phyloP scores from a whole-genome alignment of 1,139 yeast species.

The Nakaseomyces bracarensis region DNA sequence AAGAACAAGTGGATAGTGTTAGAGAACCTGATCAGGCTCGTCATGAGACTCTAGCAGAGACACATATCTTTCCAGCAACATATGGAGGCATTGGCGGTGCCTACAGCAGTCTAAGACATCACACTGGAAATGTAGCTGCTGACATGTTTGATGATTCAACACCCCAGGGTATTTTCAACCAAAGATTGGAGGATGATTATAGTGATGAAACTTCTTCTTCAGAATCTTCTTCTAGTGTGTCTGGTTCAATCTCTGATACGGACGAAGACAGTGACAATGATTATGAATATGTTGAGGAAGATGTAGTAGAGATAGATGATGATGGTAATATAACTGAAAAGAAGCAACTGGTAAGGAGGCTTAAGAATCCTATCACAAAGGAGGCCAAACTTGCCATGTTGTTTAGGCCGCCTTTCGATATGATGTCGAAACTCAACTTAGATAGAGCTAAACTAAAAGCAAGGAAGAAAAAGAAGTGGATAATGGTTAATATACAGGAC shows the following conservation, averaged over 20 bases:
- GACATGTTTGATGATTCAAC: slow-evolving; percentile 37
- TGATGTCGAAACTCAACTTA: slow-evolving; percentile 57
- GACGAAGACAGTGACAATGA: slow-evolving; percentile 25
- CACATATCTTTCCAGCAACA: slow-evolving; percentile 31
- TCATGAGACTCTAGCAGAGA: slow-evolving; percentile 65
- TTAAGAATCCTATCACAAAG: slow-evolving; percentile 21
- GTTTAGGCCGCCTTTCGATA: slow-evolving; percentile 90
- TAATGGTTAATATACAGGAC: slow-evolving; percentile 81
- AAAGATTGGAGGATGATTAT: slow-evolving; percentile 29
- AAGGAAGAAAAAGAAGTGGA: slow-evolving; percentile 61
- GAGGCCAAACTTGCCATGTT: slow-evolving; percentile 57
- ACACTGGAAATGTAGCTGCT: slow-evolving; percentile 11
- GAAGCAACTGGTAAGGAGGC: slow-evolving; percentile 24
- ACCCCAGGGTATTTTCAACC: slow-evolving; percentile 46
- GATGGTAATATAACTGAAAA: slow-evolving; percentile 30
- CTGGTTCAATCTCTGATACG: not conserved
- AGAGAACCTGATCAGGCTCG: slow-evolving; percentile 74
- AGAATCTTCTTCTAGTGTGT: slow-evolving; percentile 6
- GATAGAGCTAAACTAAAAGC: slow-evolving; percentile 70
- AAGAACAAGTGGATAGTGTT: slow-evolving; percentile 35
- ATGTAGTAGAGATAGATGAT: slow-evolving; percentile 30
- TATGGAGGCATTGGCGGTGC: slow-evolving; percentile 36
- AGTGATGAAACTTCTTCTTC: slow-evolving; percentile 19
- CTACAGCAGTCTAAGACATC: slow-evolving; percentile 25
- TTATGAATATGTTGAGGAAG: slow-evolving; percentile 30